Conservation (phyloP, 148 eudicot species). For the Fagopyrum homotropicum region DNA sequence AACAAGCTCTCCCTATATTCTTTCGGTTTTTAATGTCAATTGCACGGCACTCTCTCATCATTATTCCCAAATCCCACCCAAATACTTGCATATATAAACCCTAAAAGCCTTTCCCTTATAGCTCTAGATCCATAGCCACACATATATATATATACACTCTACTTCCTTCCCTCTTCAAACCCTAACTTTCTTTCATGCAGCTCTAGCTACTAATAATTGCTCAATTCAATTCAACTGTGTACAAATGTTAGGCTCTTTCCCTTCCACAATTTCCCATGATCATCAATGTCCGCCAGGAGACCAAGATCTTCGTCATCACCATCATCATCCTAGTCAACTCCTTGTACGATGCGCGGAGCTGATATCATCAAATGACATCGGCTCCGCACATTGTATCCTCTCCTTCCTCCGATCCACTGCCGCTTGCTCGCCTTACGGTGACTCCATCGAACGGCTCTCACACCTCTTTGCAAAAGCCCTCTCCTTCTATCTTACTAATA, state of each 20-base stretch:
- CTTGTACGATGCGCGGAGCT: constrained; percentile 66
- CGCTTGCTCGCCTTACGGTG: constrained; percentile 55
- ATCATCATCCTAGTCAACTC: constrained; percentile 32
- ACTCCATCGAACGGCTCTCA: constrained; percentile 56
- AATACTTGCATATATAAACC: background rate
- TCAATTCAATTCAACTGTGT: no score
- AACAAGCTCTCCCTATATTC: constrained; percentile 8
- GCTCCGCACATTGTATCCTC: constrained; percentile 64
- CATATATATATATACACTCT: no score
- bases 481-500: constrained; percentile 29
- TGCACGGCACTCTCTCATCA: constrained; percentile 14
- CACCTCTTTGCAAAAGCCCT: constrained; percentile 65
- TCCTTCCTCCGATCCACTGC: constrained; percentile 40
- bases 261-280: background rate
- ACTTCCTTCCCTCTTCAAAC: no score
- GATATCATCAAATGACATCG: constrained; percentile 46
- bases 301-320: background rate
- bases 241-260: constrained; percentile 8
- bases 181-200: no score
- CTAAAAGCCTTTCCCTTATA: background rate
- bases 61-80: background rate
- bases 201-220: no score
- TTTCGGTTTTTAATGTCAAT: constrained; percentile 13
- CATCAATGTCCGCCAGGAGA: background rate
- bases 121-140: background rate